Evolutionary conservation across 345 rosid genomes (phyloP).

Genomic region (Eucalyptus melliodora): DNA sequence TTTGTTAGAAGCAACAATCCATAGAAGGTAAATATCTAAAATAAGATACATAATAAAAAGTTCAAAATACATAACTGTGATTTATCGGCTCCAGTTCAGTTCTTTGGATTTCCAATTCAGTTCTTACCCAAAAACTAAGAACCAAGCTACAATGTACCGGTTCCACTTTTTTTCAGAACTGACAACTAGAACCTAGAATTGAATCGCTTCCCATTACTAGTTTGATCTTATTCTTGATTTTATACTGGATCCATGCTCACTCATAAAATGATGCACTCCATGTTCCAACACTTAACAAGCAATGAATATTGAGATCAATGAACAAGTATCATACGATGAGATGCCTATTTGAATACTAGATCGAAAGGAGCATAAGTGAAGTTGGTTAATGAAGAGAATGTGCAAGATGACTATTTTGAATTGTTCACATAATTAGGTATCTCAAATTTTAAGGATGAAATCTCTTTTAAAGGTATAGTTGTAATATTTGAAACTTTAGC

Average conservation of each 20-base stretch:
- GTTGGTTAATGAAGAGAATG: background rate
- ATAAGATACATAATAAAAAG: background rate
- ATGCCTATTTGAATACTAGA: background rate
- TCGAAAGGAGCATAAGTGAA: background rate
- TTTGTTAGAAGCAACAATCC: background rate
- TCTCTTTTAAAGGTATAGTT: background rate
- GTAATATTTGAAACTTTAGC: background rate
- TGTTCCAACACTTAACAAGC: background rate
- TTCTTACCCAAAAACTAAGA: background rate
- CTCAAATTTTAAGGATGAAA: background rate
- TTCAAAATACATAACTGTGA: no score
- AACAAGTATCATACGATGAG: background rate
- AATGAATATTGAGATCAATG: background rate
- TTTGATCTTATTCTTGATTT: no score
- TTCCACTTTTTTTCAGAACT: background rate
- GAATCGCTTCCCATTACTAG: background rate
- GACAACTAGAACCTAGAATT: no score
- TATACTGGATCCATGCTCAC: background rate
- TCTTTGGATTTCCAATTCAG: background rate
- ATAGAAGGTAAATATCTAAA: no score
- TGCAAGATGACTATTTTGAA: background rate
- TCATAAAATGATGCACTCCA: background rate
- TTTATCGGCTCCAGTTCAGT: no score
- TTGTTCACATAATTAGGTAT: background rate
- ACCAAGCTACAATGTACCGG: background rate